Evolutionary conservation across 306 rosid genomes (phyloP).

Genomic region (Vigna mungo): DNA sequence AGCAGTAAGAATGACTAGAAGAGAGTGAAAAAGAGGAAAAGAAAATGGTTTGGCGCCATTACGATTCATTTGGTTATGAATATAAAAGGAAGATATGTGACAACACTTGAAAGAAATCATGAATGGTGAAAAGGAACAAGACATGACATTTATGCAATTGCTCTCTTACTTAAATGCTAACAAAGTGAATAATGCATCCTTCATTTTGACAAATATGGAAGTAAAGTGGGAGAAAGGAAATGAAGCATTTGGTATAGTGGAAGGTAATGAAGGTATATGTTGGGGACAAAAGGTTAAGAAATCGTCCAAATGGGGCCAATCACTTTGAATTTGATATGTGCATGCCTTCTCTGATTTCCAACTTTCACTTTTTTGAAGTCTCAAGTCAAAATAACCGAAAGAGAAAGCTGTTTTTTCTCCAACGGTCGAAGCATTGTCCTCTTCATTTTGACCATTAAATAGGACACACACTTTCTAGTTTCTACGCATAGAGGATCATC

Average conservation of each 20-base stretch:
- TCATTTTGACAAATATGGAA: constrained; percentile 25
- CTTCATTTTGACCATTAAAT: constrained; percentile 52
- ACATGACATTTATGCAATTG: constrained; percentile 15
- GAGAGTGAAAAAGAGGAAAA: background rate
- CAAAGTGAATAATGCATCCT: constrained; percentile 15
- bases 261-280: constrained; percentile 26
- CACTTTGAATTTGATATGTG: constrained; percentile 48
- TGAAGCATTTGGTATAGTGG: constrained; percentile 35
- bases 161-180: constrained; percentile 29
- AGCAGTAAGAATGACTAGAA: background rate
- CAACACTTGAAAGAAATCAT: constrained; percentile 16
- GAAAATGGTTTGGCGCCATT: constrained; percentile 27
- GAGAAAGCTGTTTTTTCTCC: constrained; percentile 33
- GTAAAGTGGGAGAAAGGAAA: constrained; percentile 19
- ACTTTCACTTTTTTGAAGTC: constrained; percentile 35
- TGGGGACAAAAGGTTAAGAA: constrained; percentile 37
- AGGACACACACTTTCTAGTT: constrained; percentile 32
- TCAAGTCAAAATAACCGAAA: constrained; percentile 53
- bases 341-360: constrained; percentile 38
- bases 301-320: constrained; percentile 44
- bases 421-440: constrained; percentile 48
- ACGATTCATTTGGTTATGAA: background rate
- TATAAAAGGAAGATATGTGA: background rate
- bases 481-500: constrained; percentile 13
- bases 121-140: constrained; percentile 9